Conservation (phyloP, 2,329 filamentous ascomycete genomes). For the Triangularia setosa region DNA sequence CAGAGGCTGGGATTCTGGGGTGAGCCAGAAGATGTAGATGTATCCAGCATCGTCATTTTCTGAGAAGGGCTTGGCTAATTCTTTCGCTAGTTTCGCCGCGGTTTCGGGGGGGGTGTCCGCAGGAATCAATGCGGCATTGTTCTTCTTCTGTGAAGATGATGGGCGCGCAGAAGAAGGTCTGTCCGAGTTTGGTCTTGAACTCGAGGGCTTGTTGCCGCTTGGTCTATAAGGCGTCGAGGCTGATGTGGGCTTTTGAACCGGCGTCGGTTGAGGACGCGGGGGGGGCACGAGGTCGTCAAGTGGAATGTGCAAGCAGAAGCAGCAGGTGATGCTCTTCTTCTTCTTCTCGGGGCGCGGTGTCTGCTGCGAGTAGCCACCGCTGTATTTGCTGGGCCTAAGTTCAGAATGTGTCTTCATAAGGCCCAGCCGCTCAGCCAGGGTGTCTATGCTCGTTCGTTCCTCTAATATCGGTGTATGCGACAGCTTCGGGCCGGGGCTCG, state of each 20-base stretch:
- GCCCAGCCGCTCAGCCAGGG: slow-evolving; percentile 74
- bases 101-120: slow-evolving; percentile 61
- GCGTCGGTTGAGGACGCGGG: slow-evolving; percentile 44
- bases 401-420: slow-evolving; percentile 51
- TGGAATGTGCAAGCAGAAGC: slow-evolving; percentile 52
- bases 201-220: slow-evolving; percentile 30
- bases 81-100: slow-evolving; percentile 66
- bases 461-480: slow-evolving; percentile 53
- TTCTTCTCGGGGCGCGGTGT: slow-evolving; percentile 27
- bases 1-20: slow-evolving; percentile 56
- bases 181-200: slow-evolving; percentile 25
- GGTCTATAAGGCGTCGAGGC: slow-evolving; percentile 20
- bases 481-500: slow-evolving; percentile 42
- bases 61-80: slow-evolving; percentile 73
- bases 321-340: slow-evolving; percentile 37
- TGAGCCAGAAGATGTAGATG: slow-evolving; percentile 99
- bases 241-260: slow-evolving; percentile 36
- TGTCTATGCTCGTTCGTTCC: slow-evolving; percentile 77
- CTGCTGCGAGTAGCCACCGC: slow-evolving; percentile 20
- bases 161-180: slow-evolving; percentile 25
- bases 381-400: slow-evolving; percentile 26
- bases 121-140: slow-evolving; percentile 67
- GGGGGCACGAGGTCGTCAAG: slow-evolving; percentile 41
- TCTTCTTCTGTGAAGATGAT: slow-evolving; percentile 35
- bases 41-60: slow-evolving; percentile 77